Base-by-base conservation (phyloP, 2,329 filamentous ascomycete genomes). In the Emydomyces testavorans region DNA sequence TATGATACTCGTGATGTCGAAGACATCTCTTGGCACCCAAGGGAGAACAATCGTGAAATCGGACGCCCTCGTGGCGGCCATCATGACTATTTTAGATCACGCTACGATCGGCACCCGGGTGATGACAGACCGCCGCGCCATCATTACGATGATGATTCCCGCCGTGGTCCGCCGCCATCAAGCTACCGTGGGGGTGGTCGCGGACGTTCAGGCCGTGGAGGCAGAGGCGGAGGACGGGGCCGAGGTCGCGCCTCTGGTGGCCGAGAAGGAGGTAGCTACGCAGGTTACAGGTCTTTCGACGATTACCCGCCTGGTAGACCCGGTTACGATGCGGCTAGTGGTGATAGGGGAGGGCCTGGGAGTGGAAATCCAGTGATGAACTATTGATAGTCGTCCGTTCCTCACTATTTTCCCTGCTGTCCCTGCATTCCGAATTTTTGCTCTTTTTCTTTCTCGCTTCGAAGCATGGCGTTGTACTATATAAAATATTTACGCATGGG, bases 251-350 rank as follows among this genome's bases (percentile, higher is more conserved):
- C 66, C 44, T 57, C 63, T 44, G 69, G 75, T 39, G 70, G 74
- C 8, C 67, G 75, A 39, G 46, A 43, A 1, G 65, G 70, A 21
- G 73, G 73, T 18, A 71, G 72, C 21, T 67, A 70, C 49, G 69
- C 73, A 52, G 68, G 71, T 37, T 85, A 86, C 60, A 74, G 75
- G 49, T 85, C 80, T 1, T 70, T 85, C 1, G 82, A 85, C 60
- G 82, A 86, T 55, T 64, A 68, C 46, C 54, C 53, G 16, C 41
- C 54, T 11, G 52, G 53, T 13, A 54, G 28, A 56, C 50, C 49
- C 7, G 60, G 57, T 4, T 58, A 60, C 40, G 65, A 68, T 36
- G 58, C 57, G 4, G 41, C 58, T 6, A 48, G 56, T 23, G 63
- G 65, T 11, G 59, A 61, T n/a, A 60, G 58, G 36, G 52, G 54